These are phyloP conservation scores for Symbiodinium natans DNA, from an alignment of 73 alveolate genomes.

Conservation along the genomic window DNA sequence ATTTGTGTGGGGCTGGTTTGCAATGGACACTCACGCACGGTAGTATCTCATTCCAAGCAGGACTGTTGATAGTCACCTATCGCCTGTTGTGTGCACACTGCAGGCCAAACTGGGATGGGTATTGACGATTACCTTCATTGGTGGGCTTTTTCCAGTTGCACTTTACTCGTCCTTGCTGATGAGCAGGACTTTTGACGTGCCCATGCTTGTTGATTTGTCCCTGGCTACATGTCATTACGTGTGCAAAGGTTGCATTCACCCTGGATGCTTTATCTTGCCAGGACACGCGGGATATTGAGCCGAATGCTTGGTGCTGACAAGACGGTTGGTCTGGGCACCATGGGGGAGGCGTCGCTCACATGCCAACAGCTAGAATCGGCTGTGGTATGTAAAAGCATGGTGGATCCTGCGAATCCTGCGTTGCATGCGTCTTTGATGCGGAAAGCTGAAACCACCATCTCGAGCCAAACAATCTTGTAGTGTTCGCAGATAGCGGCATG, in stretches of 20 bases:
- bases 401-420: too few species aligned
- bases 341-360: conserved; percentile 1
- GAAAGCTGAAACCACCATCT: too few species aligned
- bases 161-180: conserved; percentile 49
- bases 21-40: too few species aligned
- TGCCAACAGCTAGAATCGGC: too few species aligned
- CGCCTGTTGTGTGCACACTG: too few species aligned
- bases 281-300: neutral
- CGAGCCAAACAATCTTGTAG: neutral
- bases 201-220: neutral
- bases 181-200: conserved; percentile 14
- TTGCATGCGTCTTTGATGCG: too few species aligned
- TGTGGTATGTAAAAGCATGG: too few species aligned
- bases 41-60: too few species aligned
- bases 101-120: conserved; percentile 88
- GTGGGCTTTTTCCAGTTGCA: conserved; percentile 62
- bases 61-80: too few species aligned
- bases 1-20: too few species aligned
- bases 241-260: neutral
- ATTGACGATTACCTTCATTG: conserved; percentile 42
- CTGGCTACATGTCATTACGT: neutral
- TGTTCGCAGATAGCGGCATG: neutral
- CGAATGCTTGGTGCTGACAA: neutral
- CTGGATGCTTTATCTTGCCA: neutral
- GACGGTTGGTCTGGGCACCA: conserved; percentile 4